A percentile compares a stretch with the other conserved stretches of the same genome.
phyloP scores from a whole-genome alignment of 1,139 yeast species.

The Nakaseomyces delphensis region DNA sequence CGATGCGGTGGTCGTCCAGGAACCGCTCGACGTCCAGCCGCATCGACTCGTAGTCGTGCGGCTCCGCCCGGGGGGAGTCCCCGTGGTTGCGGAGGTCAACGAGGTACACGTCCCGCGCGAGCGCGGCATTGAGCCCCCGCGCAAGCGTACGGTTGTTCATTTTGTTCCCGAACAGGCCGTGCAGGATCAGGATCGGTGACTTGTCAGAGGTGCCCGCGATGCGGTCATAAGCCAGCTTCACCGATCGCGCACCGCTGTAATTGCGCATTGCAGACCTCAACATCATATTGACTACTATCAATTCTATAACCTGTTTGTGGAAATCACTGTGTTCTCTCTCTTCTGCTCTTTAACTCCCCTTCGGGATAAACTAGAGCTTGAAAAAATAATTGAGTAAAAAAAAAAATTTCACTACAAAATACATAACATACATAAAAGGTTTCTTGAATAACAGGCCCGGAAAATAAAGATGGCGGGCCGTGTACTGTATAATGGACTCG shows the following conservation, averaged over 20 bases:
- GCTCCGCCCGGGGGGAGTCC: conserved; percentile 61
- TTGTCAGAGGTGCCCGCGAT: conserved; percentile 17
- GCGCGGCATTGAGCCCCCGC: conserved; percentile 34
- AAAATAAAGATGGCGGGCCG: not conserved
- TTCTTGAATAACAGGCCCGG: no score
- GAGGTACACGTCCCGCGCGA: conserved; percentile 50
- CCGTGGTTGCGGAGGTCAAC: conserved; percentile 89
- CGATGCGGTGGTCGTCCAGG: conserved; percentile 38
- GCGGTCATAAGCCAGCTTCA: conserved; percentile 39
- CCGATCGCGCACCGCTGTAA: no score
- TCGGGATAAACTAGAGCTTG: no score
- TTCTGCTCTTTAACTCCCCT: no score
- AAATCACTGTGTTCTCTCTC: no score
- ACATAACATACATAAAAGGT: not conserved
- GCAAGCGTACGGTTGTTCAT: conserved; percentile 71
- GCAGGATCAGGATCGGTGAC: conserved; percentile 63
- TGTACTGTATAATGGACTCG: conserved; percentile 8
- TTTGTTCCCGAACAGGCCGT: conserved; percentile 84
- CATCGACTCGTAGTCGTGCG: conserved; percentile 73
- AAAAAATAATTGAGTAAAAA: not conserved
- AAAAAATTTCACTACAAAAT: not conserved
- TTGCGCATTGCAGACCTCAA: conserved; percentile 21
- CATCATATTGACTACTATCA: not conserved
- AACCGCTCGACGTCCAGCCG: conserved; percentile 79
- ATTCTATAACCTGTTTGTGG: no score